A percentile compares a stretch with the other conserved stretches of the same genome.
These are phyloP conservation scores for Polysphondylium violaceum DNA, from an alignment of 78 protist genomes.

Conservation along the genomic window DNA sequence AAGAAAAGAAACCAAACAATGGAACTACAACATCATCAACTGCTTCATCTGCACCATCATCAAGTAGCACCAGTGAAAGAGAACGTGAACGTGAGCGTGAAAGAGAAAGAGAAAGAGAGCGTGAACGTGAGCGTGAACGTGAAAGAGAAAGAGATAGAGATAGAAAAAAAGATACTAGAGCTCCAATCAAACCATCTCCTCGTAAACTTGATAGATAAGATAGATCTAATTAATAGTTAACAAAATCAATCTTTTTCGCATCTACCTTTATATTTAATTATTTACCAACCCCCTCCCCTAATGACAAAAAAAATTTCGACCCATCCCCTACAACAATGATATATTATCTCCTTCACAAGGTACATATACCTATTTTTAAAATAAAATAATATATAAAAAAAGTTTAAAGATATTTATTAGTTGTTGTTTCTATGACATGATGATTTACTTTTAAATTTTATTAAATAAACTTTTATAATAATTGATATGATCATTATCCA, in stretches of 20 bases:
- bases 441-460: constrained; percentile 1
- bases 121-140: constrained; percentile 49
- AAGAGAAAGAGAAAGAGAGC: constrained; percentile 35
- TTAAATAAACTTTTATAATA: constrained; percentile 49
- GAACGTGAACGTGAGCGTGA: constrained; percentile 61
- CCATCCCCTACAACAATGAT: not conserved
- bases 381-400: constrained; percentile 1
- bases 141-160: constrained; percentile 14
- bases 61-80: constrained; percentile 10
- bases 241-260: not conserved
- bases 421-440: too few species aligned
- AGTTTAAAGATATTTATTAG: not conserved
- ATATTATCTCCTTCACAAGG: not conserved
- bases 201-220: constrained; percentile 48
- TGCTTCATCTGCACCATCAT: not conserved
- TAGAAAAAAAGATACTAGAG: constrained; percentile 14
- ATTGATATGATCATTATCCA: constrained; percentile 59
- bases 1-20: not conserved
- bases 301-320: not conserved
- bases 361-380: too few species aligned
- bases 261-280: too few species aligned
- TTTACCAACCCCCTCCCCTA: not conserved
- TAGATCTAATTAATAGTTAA: not conserved
- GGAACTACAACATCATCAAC: not conserved
- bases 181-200: constrained; percentile 39